phyloP scores from a whole-genome alignment of 2,329 filamentous ascomycete species.

The Sporothrix euskadiensis region DNA sequence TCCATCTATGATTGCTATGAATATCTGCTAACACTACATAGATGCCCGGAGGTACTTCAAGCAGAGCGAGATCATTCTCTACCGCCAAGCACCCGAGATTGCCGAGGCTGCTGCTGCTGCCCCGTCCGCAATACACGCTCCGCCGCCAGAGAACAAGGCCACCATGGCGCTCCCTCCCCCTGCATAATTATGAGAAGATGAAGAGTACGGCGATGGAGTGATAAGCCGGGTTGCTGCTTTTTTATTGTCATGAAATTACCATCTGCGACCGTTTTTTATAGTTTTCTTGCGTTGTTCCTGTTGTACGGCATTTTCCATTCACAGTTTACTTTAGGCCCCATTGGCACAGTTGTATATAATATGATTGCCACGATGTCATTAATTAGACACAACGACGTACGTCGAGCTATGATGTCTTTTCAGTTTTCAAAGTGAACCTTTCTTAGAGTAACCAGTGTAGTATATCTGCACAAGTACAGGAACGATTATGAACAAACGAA shows the following conservation, averaged over 20 bases:
- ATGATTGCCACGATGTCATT: not conserved
- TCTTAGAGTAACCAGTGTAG: not conserved
- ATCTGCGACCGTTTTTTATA: slow-evolving; percentile 8
- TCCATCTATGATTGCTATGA: not conserved
- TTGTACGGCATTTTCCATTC: not conserved
- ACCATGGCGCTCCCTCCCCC: slow-evolving; percentile 44
- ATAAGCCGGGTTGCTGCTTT: not conserved
- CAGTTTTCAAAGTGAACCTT: not conserved
- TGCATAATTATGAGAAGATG: slow-evolving; percentile 26
- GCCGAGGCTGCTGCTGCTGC: slow-evolving; percentile 43
- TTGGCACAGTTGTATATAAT: not conserved
- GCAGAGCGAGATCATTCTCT: slow-evolving; percentile 97
- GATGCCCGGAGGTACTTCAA: slow-evolving; percentile 98
- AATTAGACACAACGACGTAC: not conserved
- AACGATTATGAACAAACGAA: not conserved
- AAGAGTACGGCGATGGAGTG: not conserved
- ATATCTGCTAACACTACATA: slow-evolving; percentile 40
- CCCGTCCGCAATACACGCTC: slow-evolving; percentile 39
- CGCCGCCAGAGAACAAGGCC: slow-evolving; percentile 48
- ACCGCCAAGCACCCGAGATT: slow-evolving; percentile 72
- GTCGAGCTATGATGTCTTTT: too few species aligned
- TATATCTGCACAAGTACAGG: not conserved
- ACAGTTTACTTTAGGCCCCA: not conserved
- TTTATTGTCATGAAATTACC: not conserved
- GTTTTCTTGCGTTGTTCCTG: not conserved